Evolutionary conservation across 768 basidiomycete species (phyloP).

Genomic region (Kwoniella europaea): DNA sequence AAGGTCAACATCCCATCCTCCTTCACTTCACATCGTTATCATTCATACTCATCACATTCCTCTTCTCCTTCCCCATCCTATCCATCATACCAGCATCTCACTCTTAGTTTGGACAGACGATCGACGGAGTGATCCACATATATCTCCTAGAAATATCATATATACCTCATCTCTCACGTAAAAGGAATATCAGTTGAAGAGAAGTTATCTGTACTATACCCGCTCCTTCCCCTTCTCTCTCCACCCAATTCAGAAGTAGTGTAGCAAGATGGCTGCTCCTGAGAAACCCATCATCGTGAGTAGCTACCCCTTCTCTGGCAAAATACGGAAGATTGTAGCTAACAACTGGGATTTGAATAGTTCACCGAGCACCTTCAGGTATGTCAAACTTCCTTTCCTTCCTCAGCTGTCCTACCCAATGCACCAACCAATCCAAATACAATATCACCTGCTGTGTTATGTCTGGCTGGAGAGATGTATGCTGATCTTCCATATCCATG

Average conservation of each 20-base stretch:
- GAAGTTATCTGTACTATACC: neutral
- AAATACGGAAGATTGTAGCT: neutral
- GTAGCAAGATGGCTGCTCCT: conserved; percentile 23
- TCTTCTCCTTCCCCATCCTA: conserved; percentile 1
- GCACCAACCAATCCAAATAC: too few species aligned
- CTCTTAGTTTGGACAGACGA: too few species aligned
- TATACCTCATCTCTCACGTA: neutral
- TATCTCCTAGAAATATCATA: neutral
- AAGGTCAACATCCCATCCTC: neutral
- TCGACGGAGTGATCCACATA: too few species aligned
- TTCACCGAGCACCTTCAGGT: conserved; percentile 62
- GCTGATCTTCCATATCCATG: neutral
- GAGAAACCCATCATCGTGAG: conserved; percentile 56
- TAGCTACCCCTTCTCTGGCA: neutral
- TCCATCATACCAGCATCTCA: too few species aligned
- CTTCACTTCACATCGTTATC: neutral
- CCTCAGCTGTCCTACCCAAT: neutral
- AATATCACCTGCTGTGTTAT: neutral
- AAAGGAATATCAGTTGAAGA: neutral
- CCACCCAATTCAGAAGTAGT: neutral
- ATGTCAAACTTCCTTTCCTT: conserved; percentile 9
- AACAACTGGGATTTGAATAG: conserved; percentile 22
- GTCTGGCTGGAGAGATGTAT: neutral
- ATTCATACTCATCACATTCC: neutral
- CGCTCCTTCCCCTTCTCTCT: neutral